Percentiles rank a stretch among this genome's conserved stretches.
Evolutionary conservation across 2,329 filamentous ascomycete species (phyloP).

Genomic region (Aspergillus bombycis): DNA sequence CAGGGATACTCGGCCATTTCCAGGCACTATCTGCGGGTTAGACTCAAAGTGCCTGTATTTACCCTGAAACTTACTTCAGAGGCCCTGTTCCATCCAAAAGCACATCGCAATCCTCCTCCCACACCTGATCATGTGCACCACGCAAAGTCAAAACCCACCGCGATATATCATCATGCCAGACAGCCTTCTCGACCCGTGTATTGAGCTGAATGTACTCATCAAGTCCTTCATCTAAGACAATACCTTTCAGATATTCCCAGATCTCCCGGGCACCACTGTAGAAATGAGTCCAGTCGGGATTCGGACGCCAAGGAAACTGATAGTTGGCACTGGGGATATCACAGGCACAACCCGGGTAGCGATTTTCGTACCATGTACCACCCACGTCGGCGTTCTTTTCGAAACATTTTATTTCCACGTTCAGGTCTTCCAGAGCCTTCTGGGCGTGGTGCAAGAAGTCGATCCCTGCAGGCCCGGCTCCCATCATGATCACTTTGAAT

Average conservation of each 20-base stretch:
- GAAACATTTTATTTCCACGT: constrained; percentile 15
- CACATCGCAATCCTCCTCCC: too few relatives aligned
- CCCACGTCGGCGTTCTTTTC: too few relatives aligned
- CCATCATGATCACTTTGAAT: constrained; percentile 37
- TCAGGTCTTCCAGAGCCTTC: constrained; percentile 36
- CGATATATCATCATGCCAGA: too few relatives aligned
- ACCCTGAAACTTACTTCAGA: too few relatives aligned
- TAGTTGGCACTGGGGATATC: constrained; percentile 22
- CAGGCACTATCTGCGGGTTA: constrained; percentile 26
- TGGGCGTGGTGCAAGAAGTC: constrained; percentile 37
- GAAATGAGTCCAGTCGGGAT: constrained; percentile 4
- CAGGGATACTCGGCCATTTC: constrained; percentile 51
- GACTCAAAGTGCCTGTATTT: too few relatives aligned
- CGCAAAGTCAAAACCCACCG: too few relatives aligned
- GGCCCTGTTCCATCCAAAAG: too few relatives aligned
- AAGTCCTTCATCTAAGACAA: too few relatives aligned
- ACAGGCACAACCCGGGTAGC: constrained; percentile 26
- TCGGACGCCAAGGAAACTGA: constrained; percentile 3
- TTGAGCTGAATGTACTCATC: too few relatives aligned
- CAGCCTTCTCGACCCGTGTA: too few relatives aligned
- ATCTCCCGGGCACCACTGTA: constrained; percentile 20
- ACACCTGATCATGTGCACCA: too few relatives aligned
- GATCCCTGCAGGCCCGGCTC: constrained; percentile 39
- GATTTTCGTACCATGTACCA: neutral
- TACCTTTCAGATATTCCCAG: neutral